Percentiles rank a stretch among this genome's conserved stretches.
Evolutionary conservation across 2,329 filamentous ascomycete genomes (phyloP).

Genomic region (Exutisphaerella laricina): DNA sequence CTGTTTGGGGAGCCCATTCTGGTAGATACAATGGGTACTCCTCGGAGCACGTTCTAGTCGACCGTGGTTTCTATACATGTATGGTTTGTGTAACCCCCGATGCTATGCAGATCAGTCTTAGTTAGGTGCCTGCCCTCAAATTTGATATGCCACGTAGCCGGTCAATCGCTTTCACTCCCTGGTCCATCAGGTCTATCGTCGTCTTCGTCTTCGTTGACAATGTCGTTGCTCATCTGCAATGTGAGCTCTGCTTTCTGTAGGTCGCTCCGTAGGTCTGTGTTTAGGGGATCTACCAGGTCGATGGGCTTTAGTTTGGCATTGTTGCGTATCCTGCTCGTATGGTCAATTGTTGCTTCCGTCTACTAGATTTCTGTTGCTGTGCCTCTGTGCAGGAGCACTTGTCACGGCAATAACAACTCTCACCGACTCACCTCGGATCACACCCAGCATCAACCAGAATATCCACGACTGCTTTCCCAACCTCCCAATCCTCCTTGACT

Average conservation of each 20-base stretch:
- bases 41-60: too few relatives aligned
- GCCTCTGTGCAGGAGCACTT: too few relatives aligned
- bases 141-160: too few relatives aligned
- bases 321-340: conserved; percentile 51
- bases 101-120: conserved; percentile 5
- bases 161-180: conserved; percentile 45
- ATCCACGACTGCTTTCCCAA: conserved; percentile 62
- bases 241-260: conserved; percentile 68
- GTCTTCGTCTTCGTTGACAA: conserved; percentile 45
- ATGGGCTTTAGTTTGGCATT: conserved; percentile 65
- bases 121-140: too few relatives aligned
- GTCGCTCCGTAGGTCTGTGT: conserved; percentile 55
- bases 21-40: too few relatives aligned
- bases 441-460: conserved; percentile 79
- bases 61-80: not conserved
- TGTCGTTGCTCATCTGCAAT: conserved; percentile 43
- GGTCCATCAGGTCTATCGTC: conserved; percentile 35
- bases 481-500: conserved; percentile 56
- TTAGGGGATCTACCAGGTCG: conserved; percentile 68
- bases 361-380: not conserved
- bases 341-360: not conserved
- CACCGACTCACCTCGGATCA: conserved; percentile 47
- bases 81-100: not conserved
- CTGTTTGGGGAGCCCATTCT: too few relatives aligned
- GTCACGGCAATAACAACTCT: too few relatives aligned